Base-by-base conservation (phyloP, 768 basidiomycete genomes). In the Tremella fuciformis region DNA sequence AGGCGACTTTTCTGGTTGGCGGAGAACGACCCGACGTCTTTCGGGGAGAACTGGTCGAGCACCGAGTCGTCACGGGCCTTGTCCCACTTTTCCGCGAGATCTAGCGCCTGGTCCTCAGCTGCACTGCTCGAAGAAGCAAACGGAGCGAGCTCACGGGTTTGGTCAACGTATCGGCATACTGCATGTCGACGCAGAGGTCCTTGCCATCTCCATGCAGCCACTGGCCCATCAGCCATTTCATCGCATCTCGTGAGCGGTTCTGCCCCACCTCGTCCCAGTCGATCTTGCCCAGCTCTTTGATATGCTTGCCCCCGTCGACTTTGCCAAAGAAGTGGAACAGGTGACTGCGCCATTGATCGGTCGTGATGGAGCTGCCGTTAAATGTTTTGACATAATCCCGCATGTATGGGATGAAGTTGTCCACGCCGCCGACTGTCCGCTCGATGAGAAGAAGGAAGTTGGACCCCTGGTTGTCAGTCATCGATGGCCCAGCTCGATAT, bases 401-500 rank as follows among this genome's bases (percentile, higher is more conserved):
- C 52, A 88, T 83, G 69, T 93, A 93, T 0, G 89, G 89, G 18
- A 91, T 77, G 80, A 94, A 91, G 15, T 84, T 83, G 47, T 92
- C 85, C 54, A 90, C 78, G 2, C 89, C 89, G n/a, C 89, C 89
- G 0, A 92, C 79, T 6, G 81, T 85, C 34, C 82, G 79, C 74
- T 91, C 92, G 19, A 97, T 81, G 72, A 89, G 82, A 16, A 93
- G 82, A 15, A 98, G 79, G 66, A 98, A 85, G 73, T 91, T 94
- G 7, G 89, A 82, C 22, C 93, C 93, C 29, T 34, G 29, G 11
- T 34, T 34, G 29, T 34, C 29, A 77, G 41, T 58, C 34, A 50
- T 25, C 55, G 8, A 11, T 1, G 22, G 24, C 3, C 13, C 22
- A 13, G 38, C 8, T 22, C n/a, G n/a, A n/a, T 11, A 39, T 55